Percentiles rank a stretch among this genome's conserved stretches.
phyloP scores from a whole-genome alignment of 495 filamentous ascomycete species.

The Podospora appendiculata region DNA sequence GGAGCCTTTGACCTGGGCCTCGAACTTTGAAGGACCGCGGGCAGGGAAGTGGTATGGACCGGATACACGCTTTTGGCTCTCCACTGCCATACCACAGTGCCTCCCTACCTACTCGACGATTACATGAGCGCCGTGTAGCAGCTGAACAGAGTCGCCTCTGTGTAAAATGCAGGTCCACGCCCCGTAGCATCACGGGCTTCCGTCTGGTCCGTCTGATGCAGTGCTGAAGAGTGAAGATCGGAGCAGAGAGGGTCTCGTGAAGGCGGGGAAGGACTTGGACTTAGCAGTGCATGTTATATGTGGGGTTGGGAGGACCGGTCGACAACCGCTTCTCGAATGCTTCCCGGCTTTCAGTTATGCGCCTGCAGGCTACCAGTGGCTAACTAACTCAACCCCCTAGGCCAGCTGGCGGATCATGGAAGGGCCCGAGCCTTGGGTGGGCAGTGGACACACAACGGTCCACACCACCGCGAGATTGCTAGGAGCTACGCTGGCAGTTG shows the following conservation, averaged over 20 bases:
- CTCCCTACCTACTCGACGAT: neutral
- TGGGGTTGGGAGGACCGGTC: slow-evolving; percentile 3
- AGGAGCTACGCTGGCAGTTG: slow-evolving; percentile 17
- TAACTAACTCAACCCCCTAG: too few relatives aligned
- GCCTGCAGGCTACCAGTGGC: too few relatives aligned
- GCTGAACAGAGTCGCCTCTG: neutral
- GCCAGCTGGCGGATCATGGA: neutral
- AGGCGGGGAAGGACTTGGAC: too few relatives aligned
- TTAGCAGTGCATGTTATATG: neutral
- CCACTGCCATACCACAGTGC: too few relatives aligned
- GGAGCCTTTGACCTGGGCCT: neutral
- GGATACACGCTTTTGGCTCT: too few relatives aligned
- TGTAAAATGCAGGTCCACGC: slow-evolving; percentile 1
- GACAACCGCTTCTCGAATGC: slow-evolving; percentile 17
- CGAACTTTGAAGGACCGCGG: neutral
- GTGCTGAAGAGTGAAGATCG: neutral
- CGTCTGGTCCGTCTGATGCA: neutral
- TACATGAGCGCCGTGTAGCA: neutral
- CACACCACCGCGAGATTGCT: slow-evolving; percentile 18
- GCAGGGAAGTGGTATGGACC: too few relatives aligned
- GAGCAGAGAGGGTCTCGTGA: neutral
- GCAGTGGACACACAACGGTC: slow-evolving; percentile 5
- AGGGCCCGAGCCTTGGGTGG: slow-evolving; percentile 10
- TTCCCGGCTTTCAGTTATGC: slow-evolving; percentile 6
- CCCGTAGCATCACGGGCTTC: neutral